These are phyloP conservation scores for Podospora pseudoanserina DNA, from an alignment of 495 filamentous ascomycete genomes.

Conservation along the genomic window DNA sequence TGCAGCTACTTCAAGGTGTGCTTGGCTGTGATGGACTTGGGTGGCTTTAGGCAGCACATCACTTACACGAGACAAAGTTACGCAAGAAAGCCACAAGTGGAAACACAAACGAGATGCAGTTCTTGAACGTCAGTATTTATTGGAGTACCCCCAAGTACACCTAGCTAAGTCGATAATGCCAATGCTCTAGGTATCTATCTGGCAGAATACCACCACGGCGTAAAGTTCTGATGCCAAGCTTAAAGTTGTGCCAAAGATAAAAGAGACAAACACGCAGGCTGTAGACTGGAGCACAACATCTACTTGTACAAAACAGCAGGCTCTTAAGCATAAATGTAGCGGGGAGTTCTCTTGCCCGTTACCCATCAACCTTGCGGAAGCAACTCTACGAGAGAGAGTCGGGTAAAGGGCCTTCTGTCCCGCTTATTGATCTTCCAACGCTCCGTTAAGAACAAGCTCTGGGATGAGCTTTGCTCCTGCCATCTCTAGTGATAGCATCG, in stretches of 20 bases:
- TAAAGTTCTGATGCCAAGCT: not conserved
- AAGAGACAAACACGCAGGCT: not conserved
- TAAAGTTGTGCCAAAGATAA: not conserved
- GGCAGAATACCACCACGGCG: not conserved
- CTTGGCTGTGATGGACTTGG: no score
- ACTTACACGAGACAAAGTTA: no score
- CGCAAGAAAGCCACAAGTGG: no score
- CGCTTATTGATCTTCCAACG: constrained; percentile 58
- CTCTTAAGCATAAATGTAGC: constrained; percentile 28
- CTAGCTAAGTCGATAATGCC: not conserved
- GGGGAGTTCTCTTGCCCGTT: constrained; percentile 71
- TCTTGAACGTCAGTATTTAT: no score
- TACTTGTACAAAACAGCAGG: not conserved
- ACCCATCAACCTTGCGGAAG: constrained; percentile 53
- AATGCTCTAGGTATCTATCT: not conserved
- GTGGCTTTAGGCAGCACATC: no score
- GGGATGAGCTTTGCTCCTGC: constrained; percentile 47
- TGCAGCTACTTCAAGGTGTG: no score
- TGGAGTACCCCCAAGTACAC: not conserved
- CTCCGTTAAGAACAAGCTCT: constrained; percentile 53
- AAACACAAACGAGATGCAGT: no score
- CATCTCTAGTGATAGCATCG: constrained; percentile 50
- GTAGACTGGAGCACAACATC: not conserved
- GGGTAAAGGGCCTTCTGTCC: constrained; percentile 65
- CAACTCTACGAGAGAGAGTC: constrained; percentile 32